phyloP scores from a whole-genome alignment of 2,329 filamentous ascomycete species.

The Exserohilum rostratum region DNA sequence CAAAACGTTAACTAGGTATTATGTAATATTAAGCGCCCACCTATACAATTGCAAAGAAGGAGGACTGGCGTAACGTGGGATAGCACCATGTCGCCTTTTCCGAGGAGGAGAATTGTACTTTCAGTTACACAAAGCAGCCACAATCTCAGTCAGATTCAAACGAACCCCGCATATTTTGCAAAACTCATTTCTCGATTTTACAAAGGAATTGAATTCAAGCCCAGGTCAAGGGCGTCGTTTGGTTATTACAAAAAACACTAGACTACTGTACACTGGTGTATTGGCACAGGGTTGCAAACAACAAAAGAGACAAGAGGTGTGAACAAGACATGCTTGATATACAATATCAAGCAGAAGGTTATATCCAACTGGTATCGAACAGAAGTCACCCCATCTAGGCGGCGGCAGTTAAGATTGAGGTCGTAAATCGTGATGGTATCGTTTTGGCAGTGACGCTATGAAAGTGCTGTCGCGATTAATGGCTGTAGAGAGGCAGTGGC shows the following conservation, averaged over 20 bases:
- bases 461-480: conserved; percentile 8
- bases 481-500: not conserved
- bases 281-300: not conserved
- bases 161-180: no score
- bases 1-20: no score
- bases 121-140: no score
- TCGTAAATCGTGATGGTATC: conserved; percentile 6
- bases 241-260: conserved; percentile 11
- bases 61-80: no score
- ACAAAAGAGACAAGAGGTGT: conserved; percentile 5
- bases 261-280: conserved; percentile 5
- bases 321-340: conserved; percentile 6
- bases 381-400: conserved; percentile 1
- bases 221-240: conserved; percentile 5
- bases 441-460: not conserved
- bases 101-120: no score
- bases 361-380: conserved; percentile 7
- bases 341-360: conserved; percentile 6
- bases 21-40: no score
- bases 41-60: no score
- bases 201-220: conserved; percentile 7
- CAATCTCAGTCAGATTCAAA: no score
- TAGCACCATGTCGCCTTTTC: no score
- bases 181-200: not conserved
- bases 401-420: not conserved